Base-by-base conservation (phyloP, 495 filamentous ascomycete species). In the Glarea lozoyensis region DNA sequence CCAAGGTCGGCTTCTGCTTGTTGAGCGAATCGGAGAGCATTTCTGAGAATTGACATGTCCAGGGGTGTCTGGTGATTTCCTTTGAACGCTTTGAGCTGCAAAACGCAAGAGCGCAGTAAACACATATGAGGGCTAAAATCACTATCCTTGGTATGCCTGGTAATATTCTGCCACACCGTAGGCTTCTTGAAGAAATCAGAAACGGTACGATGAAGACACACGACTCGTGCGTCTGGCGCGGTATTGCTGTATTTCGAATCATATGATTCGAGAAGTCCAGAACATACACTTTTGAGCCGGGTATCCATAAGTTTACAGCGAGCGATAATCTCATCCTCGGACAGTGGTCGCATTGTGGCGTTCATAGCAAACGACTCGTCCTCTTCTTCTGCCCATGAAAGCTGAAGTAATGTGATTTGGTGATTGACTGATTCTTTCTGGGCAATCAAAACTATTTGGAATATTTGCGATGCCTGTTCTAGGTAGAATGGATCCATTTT, bases 171-270 rank as follows among this genome's bases (percentile, higher is more conserved):
- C 31, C 41, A 36, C 4, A 43, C 31, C 10, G 15, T 12, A 4
- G 29, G 30, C 16, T 34, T 4, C 10, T 43, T 11, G 2, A 43
- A 21, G 19, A 22, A 43, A 15, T 43, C 41, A 23, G 34, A 35
- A 13, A 43, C 41, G 5, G 41, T 43, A 3, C 41, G 29, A 16
- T 43, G 41, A 12, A 43, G 17, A 34, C 23, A 43, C 19, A 23
- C 16, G 9, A 43, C 29, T 23, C 13, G 34, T 2, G 6, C 29
- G 2, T 5, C 18, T 22, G 29, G 7, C 29, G 20, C 23, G n/a
- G n/a, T n/a, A 4, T 27, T 15, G 9, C 2, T 2, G 3, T 10
- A 3, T 4, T 12, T 42, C 25, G 40, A 35, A 36, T 21, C 41
- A n/a, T n/a, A n/a, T n/a, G n/a, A n/a, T n/a, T 43, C 41, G 18